Percentiles rank a stretch among this genome's conserved stretches.
Conservation (phyloP, 176 grass and related monocot genomes). For the Neostapfia colusana region DNA sequence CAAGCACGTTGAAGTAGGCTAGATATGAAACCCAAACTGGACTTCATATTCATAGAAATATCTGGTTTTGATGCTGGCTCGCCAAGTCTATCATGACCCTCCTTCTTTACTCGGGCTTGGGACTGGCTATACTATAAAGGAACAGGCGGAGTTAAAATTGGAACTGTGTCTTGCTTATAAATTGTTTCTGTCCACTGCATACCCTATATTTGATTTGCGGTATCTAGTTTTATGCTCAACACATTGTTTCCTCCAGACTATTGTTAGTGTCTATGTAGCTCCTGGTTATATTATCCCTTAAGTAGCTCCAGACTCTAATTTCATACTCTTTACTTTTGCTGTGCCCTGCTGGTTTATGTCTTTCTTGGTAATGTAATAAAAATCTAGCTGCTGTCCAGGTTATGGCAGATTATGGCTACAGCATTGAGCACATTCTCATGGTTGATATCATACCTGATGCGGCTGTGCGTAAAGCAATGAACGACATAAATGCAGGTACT, state of each 20-base stretch:
- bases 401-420: conserved; percentile 90
- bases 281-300: background rate
- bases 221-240: background rate
- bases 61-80: too few species aligned
- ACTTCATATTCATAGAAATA: too few species aligned
- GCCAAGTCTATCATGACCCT: too few species aligned
- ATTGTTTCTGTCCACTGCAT: background rate
- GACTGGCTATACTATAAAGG: too few species aligned
- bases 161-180: conserved; percentile 4
- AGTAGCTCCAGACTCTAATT: too few species aligned
- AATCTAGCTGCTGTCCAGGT: conserved; percentile 55
- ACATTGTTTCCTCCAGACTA: background rate
- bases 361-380: conserved; percentile 18
- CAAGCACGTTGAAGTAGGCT: too few species aligned
- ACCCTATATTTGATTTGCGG: conserved; percentile 2
- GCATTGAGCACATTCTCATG: conserved; percentile 94
- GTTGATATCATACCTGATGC: conserved; percentile 91
- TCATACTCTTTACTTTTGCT: background rate
- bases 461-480: conserved; percentile 92
- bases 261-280: background rate
- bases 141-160: too few species aligned
- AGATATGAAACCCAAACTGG: too few species aligned
- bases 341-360: background rate
- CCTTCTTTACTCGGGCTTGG: too few species aligned
- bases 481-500: conserved; percentile 97